Conservation (phyloP, 768 basidiomycete genomes). For the Lyophyllum atratum region DNA sequence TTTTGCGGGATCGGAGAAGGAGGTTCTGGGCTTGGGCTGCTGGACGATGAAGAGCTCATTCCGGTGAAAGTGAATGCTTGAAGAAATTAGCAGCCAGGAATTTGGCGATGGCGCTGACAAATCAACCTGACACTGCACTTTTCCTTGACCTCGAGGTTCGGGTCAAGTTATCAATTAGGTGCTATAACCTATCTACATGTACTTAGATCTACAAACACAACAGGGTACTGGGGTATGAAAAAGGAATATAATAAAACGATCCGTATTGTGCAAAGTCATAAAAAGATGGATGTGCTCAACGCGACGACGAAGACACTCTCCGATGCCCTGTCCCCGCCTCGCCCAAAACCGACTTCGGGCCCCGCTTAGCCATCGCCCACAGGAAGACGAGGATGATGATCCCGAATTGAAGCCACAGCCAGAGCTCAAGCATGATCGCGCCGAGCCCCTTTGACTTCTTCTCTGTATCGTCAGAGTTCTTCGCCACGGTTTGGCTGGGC, state of each 20-base stretch:
- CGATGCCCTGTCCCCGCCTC: conserved; percentile 38
- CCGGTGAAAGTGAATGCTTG: not conserved
- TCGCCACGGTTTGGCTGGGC: conserved; percentile 5
- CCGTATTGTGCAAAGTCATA: not conserved
- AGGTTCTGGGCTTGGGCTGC: conserved; percentile 31
- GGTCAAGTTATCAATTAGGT: not conserved
- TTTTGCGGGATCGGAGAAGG: conserved; percentile 23
- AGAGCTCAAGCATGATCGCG: conserved; percentile 65
- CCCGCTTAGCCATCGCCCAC: conserved; percentile 77
- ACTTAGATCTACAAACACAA: not conserved
- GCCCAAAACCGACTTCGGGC: conserved; percentile 68
- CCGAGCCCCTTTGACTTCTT: conserved; percentile 27
- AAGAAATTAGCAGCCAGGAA: conserved; percentile 2
- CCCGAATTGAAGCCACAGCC: conserved; percentile 84
- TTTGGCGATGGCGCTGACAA: conserved; percentile 3
- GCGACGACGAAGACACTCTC: conserved; percentile 18
- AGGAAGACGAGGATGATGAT: conserved; percentile 77
- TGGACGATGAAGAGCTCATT: conserved; percentile 39
- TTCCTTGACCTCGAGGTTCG: too few species aligned
- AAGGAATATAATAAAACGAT: not conserved
- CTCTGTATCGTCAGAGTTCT: conserved; percentile 10
- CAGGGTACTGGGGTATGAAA: conserved; percentile 5
- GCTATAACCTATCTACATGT: not conserved
- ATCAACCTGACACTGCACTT: not conserved
- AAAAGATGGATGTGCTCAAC: conserved; percentile 1